A percentile compares a stretch with the other conserved stretches of the same genome.
Evolutionary conservation across 371 early-diverging fungal genomes (phyloP).

Genomic region (Lichtheimia ornata): DNA sequence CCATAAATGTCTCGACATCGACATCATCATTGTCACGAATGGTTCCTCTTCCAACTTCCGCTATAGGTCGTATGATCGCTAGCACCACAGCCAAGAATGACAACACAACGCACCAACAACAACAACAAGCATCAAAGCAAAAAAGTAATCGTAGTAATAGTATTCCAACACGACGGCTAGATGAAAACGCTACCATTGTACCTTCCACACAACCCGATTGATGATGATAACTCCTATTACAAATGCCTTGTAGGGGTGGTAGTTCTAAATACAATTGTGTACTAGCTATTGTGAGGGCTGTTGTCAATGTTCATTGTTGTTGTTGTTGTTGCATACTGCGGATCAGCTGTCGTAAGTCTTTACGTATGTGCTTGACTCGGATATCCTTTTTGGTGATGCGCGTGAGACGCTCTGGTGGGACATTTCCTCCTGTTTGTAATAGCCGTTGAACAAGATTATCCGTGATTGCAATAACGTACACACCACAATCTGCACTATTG

Average conservation of each 20-base stretch:
- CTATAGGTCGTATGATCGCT: no score
- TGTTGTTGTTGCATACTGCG: no score
- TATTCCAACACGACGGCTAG: neutral
- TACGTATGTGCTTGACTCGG: constrained; percentile 13
- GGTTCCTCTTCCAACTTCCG: no score
- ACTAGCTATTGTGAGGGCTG: no score
- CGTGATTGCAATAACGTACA: constrained; percentile 41
- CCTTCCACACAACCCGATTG: no score
- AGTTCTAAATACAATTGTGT: no score
- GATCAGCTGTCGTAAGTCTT: constrained; percentile 12
- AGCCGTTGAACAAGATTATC: constrained; percentile 32
- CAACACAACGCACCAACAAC: neutral
- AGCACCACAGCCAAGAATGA: neutral
- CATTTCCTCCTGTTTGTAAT: constrained; percentile 10
- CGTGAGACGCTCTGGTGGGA: constrained; percentile 18
- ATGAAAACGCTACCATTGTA: neutral
- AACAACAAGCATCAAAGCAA: neutral
- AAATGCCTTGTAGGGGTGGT: no score
- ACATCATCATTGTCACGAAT: no score
- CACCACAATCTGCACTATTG: constrained; percentile 56
- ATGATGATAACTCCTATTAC: no score
- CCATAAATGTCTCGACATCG: no score
- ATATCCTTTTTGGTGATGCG: constrained; percentile 14
- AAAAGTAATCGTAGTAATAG: neutral
- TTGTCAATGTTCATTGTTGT: no score